phyloP scores from a whole-genome alignment of 2,329 filamentous ascomycete genomes.

The Verticillium tricorpus region DNA sequence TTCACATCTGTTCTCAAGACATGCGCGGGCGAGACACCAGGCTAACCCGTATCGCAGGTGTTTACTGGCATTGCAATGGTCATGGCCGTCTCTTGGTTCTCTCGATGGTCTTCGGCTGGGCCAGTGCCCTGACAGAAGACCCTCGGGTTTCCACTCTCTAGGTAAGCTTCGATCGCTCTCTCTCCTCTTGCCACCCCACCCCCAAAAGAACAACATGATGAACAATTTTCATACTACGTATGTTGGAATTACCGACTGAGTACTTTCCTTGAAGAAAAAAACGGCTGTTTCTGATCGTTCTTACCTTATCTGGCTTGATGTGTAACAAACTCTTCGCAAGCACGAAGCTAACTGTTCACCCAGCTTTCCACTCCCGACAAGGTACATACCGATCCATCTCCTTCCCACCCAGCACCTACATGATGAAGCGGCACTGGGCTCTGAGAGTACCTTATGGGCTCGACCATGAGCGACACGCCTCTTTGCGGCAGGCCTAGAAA shows the following conservation, averaged over 20 bases:
- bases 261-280: conserved; percentile 69
- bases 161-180: not conserved
- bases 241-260: conserved; percentile 97
- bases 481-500: conserved; percentile 99
- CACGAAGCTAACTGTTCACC: conserved; percentile 25
- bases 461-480: conserved; percentile 79
- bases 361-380: conserved; percentile 16
- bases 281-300: conserved; percentile 78
- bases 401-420: conserved; percentile 23
- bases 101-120: not conserved
- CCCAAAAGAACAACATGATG: conserved; percentile 36
- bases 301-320: conserved; percentile 11
- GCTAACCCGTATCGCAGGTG: conserved; percentile 1
- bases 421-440: conserved; percentile 99
- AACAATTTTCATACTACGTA: conserved; percentile 63
- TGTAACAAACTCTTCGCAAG: not conserved
- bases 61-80: not conserved
- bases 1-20: conserved; percentile 2
- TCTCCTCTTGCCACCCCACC: not conserved
- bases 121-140: not conserved
- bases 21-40: conserved; percentile 8
- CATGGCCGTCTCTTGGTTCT: not conserved
- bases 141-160: not conserved
- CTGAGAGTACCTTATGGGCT: conserved; percentile 56
- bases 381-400: conserved; percentile 13